Evolutionary conservation across 1,284 basidiomycete genomes (phyloP), one percentile per base, ranked within the genome.

Genomic region (Wallemia ichthyophaga): DNA sequence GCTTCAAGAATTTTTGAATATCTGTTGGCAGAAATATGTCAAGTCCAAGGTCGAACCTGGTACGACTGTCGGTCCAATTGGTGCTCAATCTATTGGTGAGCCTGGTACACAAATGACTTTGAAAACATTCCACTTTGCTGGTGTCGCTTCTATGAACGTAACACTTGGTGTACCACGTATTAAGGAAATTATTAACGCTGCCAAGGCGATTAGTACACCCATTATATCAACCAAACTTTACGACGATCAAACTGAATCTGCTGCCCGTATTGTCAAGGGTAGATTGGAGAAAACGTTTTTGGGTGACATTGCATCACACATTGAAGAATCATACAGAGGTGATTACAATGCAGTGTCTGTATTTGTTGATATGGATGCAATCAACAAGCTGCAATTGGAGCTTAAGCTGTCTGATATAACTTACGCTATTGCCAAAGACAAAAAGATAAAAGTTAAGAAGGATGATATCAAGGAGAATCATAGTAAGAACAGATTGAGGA

Each of bases 101-200:
- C 94, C 94, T 1, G 94, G 94, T 60, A 99, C 94, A 1, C 94
- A 99, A 68, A 98, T 99, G 94, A 98, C 94, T 5, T 72, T 98
- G 64, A 99, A 98, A 72, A 98, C 94, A 62, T 99, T 99, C 80
- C 94, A 99, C 75, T 98, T 98, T 72, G 94, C 94, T 66, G 94
- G 94, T 75, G 91, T 99, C 63, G 94, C 94, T 13, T 94, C 91
- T 31, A 99, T 98, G 94, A 98, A 96, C 73, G 88, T 99, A 64
- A 99, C 94, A 0, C 79, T 98, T 48, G 94, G 94, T 75, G 94
- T 98, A 13, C 94, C 94, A 24, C 91, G 94, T 69, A 98, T 99
- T 73, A 98, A 98, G 72, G 94, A 99, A 71, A 98, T 98, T 66
- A 98, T 99, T 75, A 99, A 98, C 65, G 94, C 91, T 1, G 87